Percentiles rank a stretch among this genome's conserved stretches.
phyloP scores from a whole-genome alignment of 768 basidiomycete genomes.

The Leucocoprinus leucothites region DNA sequence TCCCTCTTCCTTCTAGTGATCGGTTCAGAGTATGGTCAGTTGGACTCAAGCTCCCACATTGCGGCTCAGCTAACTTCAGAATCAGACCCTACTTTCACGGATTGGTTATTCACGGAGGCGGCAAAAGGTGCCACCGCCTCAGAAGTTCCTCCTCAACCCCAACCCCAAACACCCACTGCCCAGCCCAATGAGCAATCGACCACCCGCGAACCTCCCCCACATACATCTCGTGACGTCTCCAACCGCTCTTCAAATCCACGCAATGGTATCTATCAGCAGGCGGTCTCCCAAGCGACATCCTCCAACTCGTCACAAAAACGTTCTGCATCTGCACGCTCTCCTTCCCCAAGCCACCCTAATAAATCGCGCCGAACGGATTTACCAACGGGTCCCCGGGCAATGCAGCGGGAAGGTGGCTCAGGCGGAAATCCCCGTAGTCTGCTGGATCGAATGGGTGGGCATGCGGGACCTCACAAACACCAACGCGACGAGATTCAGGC shows the following conservation, averaged over 20 bases:
- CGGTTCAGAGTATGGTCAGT: conserved; percentile 60
- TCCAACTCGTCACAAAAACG: conserved; percentile 59
- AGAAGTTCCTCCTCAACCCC: conserved; percentile 36
- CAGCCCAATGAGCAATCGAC: conserved; percentile 1
- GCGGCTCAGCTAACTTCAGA: conserved; percentile 12
- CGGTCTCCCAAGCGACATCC: conserved; percentile 57
- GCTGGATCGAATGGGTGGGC: conserved; percentile 78
- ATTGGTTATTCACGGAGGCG: conserved; percentile 85
- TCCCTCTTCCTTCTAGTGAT: conserved; percentile 14
- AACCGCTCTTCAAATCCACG: conserved; percentile 50
- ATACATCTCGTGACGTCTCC: conserved; percentile 34
- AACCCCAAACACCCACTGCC: conserved; percentile 25
- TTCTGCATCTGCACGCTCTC: conserved; percentile 62
- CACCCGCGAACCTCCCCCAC: conserved; percentile 23
- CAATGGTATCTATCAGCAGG: conserved; percentile 67
- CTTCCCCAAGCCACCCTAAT: conserved; percentile 60
- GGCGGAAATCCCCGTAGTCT: conserved; percentile 55
- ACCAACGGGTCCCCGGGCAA: conserved; percentile 84
- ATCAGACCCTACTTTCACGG: conserved; percentile 77
- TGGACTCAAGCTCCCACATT: not conserved
- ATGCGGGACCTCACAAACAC: conserved; percentile 35
- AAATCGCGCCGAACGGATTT: conserved; percentile 74
- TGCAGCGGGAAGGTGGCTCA: conserved; percentile 48
- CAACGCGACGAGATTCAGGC: conserved; percentile 71
- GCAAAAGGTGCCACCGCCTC: conserved; percentile 62